Evolutionary conservation across 139 green algal genomes (phyloP), one percentile per base, ranked within the genome.

Genomic region (Gonium pectorale): DNA sequence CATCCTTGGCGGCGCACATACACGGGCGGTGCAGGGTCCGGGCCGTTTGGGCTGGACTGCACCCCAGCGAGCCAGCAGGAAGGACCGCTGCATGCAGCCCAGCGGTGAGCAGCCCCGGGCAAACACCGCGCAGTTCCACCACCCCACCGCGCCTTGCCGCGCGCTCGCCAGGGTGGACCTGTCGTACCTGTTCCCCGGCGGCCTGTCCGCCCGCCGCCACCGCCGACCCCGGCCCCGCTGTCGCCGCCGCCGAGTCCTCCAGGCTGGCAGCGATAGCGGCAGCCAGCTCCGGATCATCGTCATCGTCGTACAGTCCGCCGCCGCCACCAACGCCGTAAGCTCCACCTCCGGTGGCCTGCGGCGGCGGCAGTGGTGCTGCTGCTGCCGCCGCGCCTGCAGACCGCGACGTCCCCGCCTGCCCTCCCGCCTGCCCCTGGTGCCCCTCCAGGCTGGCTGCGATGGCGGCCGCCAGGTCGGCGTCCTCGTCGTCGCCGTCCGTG

Each of bases 241-340:
- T 3, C 54, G 15, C 73, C 26, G 21, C 24, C 38, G 38, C 33
- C 78, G 43, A 33, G 21, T 89, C 87, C 60, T 72, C 87, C 70
- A 96, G 69, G 64, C 86, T 93, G 2, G 89, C 90, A 9, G 93
- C 94, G n/a, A 96, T 94, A 19, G 92, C 93, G 22, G 89, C 88
- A 29, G 89, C 92, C 6, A 95, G 89, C 74, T 94, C 90, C 0
- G 83, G 72, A 24, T 95, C 92, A 7, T 94, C 89, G 21, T 91
- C 87, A 7, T 31, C 40, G 54, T 31, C 68, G 15, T 56, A 22
- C 8, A 26, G 43, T 56, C 43, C 46, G 19, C 67, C 70, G 43
- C 46, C 79, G 49, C 31, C 64, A n/a, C n/a, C n/a, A n/a, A n/a
- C 68, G 38, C 67, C 67, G 67, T 74, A 74, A 74, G 54, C 41